Base-by-base conservation (phyloP, 495 filamentous ascomycete genomes). In the Daldinia grandis region DNA sequence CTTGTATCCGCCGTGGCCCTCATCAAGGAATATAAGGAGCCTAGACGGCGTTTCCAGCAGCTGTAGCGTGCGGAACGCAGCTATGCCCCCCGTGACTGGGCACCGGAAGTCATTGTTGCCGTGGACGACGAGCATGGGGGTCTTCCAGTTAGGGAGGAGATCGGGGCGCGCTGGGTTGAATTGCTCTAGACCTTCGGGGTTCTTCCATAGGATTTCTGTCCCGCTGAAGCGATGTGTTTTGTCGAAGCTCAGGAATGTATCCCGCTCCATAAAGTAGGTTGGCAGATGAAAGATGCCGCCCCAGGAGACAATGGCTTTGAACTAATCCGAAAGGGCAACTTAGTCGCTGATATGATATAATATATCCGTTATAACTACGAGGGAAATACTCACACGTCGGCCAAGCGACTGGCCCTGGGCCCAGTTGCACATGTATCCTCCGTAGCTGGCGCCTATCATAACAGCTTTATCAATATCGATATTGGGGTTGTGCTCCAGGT, bases 21-120 rank as follows among this genome's bases (percentile, higher is more conserved):
- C 85, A 70, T 87, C 81, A 0, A 81, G 81, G 71, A 88, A 88
- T 61, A 81, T 84, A 51, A 89, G 64, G 64, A 88, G 84, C 76
- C 82, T 80, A 67, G 87, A 90, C 15, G 87, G 85, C 1, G 87
- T 78, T 4, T 85, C 85, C 42, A 81, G 74, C 15, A 76, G 84
- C 80, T 94, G 91, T 53, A 95, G 78, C 9, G 91, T 86, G 66
- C 93, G 90, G 76, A 95, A 95, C 6, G 89, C 87, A 0, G 90
- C 87, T 14, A 94, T 76, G 0, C 90, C 91, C 60, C 94, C 91
- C 2, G 72, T 78, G 28, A 93, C 85, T 0, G 90, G 88, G 38
- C 92, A 80, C 15, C 91, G 83, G 69, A 91, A 94, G 75, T 95
- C 93, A 19, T 90, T 79, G 65, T 90, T 90, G 67, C 88, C 92